Evolutionary conservation across 164 flowering plant species (phyloP).

Genomic region (Houttuynia cordata): DNA sequence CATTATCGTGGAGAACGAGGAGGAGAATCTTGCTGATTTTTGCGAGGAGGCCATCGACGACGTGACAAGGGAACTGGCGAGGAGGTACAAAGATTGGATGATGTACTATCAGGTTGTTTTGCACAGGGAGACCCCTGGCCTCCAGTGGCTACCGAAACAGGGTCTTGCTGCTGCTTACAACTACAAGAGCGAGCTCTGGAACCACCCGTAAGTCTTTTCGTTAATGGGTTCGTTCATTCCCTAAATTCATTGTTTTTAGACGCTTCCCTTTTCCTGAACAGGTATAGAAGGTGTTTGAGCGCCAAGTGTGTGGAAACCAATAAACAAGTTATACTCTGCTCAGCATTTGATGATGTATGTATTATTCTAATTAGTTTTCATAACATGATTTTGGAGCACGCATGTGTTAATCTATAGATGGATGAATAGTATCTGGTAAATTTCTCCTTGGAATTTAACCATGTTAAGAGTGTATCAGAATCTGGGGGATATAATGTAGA

Average conservation of each 20-base stretch:
- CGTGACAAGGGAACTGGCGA: slow-evolving; percentile 29
- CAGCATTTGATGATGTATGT: slow-evolving; percentile 15
- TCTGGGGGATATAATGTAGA: too few relatives aligned
- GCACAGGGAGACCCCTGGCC: slow-evolving; percentile 31
- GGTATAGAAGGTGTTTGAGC: slow-evolving; percentile 11
- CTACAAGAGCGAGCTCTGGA: slow-evolving; percentile 9
- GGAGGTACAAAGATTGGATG: slow-evolving; percentile 53
- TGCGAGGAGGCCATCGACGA: slow-evolving; percentile 23
- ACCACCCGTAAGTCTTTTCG: slow-evolving; percentile 21
- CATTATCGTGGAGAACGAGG: not conserved
- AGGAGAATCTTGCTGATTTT: slow-evolving; percentile 1
- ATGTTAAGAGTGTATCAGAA: not conserved
- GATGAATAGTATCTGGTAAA: too few relatives aligned
- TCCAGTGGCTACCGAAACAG: slow-evolving; percentile 3
- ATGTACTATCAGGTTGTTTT: slow-evolving; percentile 55
- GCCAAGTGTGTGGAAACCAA: slow-evolving; percentile 11
- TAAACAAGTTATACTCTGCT: slow-evolving; percentile 12
- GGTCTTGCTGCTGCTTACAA: slow-evolving; percentile 6
- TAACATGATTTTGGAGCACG: not conserved
- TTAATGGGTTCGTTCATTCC: too few relatives aligned
- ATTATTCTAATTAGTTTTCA: not conserved
- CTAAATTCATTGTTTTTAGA: not conserved
- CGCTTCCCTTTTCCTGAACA: slow-evolving; percentile 11
- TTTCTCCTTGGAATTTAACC: too few relatives aligned
- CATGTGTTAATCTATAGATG: too few relatives aligned